Base-by-base conservation (phyloP, 495 filamentous ascomycete genomes). In the Poronia punctata region DNA sequence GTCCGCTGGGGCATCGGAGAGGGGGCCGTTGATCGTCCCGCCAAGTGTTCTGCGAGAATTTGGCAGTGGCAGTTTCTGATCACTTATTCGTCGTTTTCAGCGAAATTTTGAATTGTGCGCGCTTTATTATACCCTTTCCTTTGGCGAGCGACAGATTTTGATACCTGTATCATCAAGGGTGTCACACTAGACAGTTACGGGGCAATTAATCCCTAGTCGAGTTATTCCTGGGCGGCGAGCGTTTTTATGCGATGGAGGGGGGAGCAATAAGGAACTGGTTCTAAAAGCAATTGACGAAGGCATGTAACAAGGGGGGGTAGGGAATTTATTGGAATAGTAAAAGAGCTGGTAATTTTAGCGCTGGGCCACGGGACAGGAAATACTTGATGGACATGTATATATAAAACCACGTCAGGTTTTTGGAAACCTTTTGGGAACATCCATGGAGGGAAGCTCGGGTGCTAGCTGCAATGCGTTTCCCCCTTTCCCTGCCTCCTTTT, bases 1-100 rank as follows among this genome's bases (percentile, higher is more conserved):
- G 51, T 3, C 43, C 56, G 20, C 14, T 51, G 16, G 52, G 51
- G 16, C 36, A 55, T 18, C 49, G 55, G 22, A 49, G 55, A 45
- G 49, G 49, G 10, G 42, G 48, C 21, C 52, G 46, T 38, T 55
- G 14, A 43, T 14, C 11, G 6, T 25, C 15, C 21, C 20, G 25
- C 20, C 14, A 26, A 33, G 10, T 23, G 18, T 25, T 18, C 10
- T 9, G 18, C 9, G 25, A 19, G 18, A 15, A 24, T 19, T 14
- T 7, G 19, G 41, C 19, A 11, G 26, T 7, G 14, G 1, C 3
- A 12, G 12, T 24, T 19, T 22, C 10, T n/a, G 14, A 15, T 17
- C 18, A 10, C n/a, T 14, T 7, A 10, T 18, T 38, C 2, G 27
- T 32, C 25, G 4, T 37, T 38, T 31, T 34, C 17, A 10, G 42